Evolutionary conservation across 2,329 filamentous ascomycete species (phyloP).

Genomic region (Stylonectria norvegica): DNA sequence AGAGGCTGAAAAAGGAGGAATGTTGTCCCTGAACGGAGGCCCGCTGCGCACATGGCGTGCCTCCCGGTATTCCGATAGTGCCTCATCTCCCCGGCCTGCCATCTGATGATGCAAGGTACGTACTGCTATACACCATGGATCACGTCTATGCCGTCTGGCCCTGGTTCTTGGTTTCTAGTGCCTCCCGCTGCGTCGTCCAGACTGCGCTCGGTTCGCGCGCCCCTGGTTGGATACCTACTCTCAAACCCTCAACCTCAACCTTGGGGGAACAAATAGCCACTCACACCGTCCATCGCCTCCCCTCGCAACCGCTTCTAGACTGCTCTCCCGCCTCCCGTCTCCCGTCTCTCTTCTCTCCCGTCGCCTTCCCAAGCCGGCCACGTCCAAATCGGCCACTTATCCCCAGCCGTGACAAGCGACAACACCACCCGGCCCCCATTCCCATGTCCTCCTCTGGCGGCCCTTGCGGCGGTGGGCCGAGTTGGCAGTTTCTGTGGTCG

Average conservation of each 20-base stretch:
- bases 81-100: constrained; percentile 17
- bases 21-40: background rate
- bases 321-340: background rate
- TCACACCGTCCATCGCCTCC: too few relatives aligned
- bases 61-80: constrained; percentile 15
- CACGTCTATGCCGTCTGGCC: constrained; percentile 1
- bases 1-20: constrained; percentile 1
- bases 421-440: too few relatives aligned
- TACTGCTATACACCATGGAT: constrained; percentile 6
- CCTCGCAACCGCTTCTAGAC: too few relatives aligned
- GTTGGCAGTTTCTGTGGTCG: background rate
- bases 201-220: background rate
- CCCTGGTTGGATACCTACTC: background rate
- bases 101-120: constrained; percentile 23
- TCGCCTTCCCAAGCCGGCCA: background rate
- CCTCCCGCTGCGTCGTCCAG: background rate
- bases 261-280: background rate
- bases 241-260: background rate
- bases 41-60: constrained; percentile 23
- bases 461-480: background rate
- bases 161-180: too few relatives aligned
- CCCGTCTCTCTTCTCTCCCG: background rate
- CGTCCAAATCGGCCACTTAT: background rate
- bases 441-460: background rate
- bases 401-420: background rate